Evolutionary conservation across 768 basidiomycete species (phyloP), one percentile per base, ranked within the genome.

Genomic region (Auriculariales sp.): DNA sequence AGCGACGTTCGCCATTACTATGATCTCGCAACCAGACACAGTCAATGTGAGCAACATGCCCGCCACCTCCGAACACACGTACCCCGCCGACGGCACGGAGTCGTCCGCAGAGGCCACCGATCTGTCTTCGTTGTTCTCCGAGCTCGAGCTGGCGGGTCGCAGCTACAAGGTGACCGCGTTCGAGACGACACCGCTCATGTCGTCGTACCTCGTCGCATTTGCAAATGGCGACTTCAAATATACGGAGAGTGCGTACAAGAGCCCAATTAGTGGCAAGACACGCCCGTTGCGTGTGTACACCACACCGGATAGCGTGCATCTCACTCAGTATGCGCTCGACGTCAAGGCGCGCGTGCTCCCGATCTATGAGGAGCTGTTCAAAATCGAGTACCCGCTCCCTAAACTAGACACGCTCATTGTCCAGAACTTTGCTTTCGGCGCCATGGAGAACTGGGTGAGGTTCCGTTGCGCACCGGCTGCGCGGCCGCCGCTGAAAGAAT

Each of bases 91-190:
- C 17, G 12, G 10, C 22, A 10, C 27, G 39, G 22, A 22, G 9
- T 7, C 31, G 9, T 32, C 31, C 31, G 31, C 31, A 7, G 31
- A 32, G 15, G 31, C 9, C 15, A 14, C 12, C 4, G n/a, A n/a
- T 19, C 25, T 39, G 12, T 28, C 7, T 7, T 19, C 24, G 48
- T 56, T 56, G 3, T 58, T 53, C 10, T n/a, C n/a, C n/a, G n/a
- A n/a, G n/a, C 56, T 55, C 11, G 61, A 62, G 52, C n/a, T n/a
- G n/a, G 61, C 60, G 12, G 60, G 59, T 44, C 62, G 67, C 51
- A n/a, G n/a, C n/a, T 95, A 91, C 92, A 87, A 86, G 61, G 74
- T 89, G 52, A 85, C 85, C 50, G 71, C 72, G 55, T 97, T 92
- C 65, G 68, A 80, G 59, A 81, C 71, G 15, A 87, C 90, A 1